Percentiles rank a stretch among this genome's conserved stretches.
phyloP scores from a whole-genome alignment of 495 filamentous ascomycete genomes.

The Podospora anserina region DNA sequence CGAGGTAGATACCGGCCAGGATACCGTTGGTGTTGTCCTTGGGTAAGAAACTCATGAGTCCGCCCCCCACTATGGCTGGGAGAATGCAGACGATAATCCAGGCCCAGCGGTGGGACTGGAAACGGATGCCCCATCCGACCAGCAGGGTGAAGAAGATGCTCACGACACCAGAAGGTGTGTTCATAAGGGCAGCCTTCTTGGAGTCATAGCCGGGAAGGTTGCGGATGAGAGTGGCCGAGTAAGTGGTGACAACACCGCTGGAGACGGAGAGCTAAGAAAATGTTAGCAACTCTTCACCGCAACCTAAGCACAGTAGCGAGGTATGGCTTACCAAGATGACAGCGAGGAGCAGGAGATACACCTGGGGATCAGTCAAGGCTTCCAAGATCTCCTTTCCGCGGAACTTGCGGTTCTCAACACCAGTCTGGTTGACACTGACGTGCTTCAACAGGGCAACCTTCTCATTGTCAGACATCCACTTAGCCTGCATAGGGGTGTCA shows the following conservation, averaged over 20 bases:
- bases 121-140: slow-evolving; percentile 44
- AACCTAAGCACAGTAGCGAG: not conserved
- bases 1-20: slow-evolving; percentile 62
- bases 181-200: slow-evolving; percentile 54
- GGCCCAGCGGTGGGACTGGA: slow-evolving; percentile 35
- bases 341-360: slow-evolving; percentile 35
- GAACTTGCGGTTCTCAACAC: slow-evolving; percentile 54
- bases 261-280: slow-evolving; percentile 45
- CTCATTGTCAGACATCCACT: slow-evolving; percentile 49
- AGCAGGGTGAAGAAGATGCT: slow-evolving; percentile 54
- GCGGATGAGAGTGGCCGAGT: slow-evolving; percentile 58
- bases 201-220: slow-evolving; percentile 53
- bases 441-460: slow-evolving; percentile 43
- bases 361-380: slow-evolving; percentile 35
- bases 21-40: slow-evolving; percentile 45
- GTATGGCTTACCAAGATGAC: slow-evolving; percentile 27
- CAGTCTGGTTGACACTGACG: slow-evolving; percentile 44
- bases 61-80: slow-evolving; percentile 52
- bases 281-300: not conserved
- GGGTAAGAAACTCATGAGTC: slow-evolving; percentile 57
- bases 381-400: slow-evolving; percentile 40
- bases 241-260: slow-evolving; percentile 59
- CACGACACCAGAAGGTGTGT: slow-evolving; percentile 57
- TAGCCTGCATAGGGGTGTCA: slow-evolving; percentile 51
- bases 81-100: slow-evolving; percentile 36